Evolutionary conservation across 331 rosid genomes (phyloP), one percentile per base, ranked within the genome.

Genomic region (Saraca asoca): DNA sequence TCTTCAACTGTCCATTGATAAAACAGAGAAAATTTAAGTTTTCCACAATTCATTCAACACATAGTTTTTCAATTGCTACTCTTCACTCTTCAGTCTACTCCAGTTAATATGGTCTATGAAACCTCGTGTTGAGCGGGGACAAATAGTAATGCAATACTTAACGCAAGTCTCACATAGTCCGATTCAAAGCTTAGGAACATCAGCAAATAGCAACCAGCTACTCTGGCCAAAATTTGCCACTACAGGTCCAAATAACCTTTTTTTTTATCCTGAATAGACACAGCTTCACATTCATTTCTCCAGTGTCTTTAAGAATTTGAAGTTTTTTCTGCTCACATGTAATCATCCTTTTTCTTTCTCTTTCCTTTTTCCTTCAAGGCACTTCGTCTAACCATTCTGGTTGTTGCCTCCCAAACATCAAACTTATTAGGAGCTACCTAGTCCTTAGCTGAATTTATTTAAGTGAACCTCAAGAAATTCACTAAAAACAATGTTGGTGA

Each of bases 1-100:
- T 85, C 88, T 74, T 93, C 98, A 75, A 93, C 98, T 93, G 87
- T 53, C 56, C 69, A 65, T 29, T 1, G 14, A 54, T 68, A 42
- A 67, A 62, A 71, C 69, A 44, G 56, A 38, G 1, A 7, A 8
- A 49, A 49, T 69, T 67, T 17, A 71, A 35, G 58, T 45, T 51
- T 62, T 18, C 69, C 62, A 59, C 35, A 56, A 41, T 38, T 29
- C 62, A 57, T 52, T 49, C 10, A 43, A 38, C 33, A 52, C 39
- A 45, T 38, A 74, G 41, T 17, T 73, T 48, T 33, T 50, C 68
- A 46, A 6, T 58, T 61, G 52, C 55, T 66, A 52, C 8, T 64
- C 51, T 51, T 63, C 51, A 51, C 51, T 68, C 39, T 33, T 51
- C 24, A 77, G 39, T 39, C 54, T 39, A 58, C 64, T 51, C 14